A percentile compares a stretch with the other conserved stretches of the same genome.
Evolutionary conservation across 257 asterid genomes (phyloP).

Genomic region (Ehretia macrophylla): DNA sequence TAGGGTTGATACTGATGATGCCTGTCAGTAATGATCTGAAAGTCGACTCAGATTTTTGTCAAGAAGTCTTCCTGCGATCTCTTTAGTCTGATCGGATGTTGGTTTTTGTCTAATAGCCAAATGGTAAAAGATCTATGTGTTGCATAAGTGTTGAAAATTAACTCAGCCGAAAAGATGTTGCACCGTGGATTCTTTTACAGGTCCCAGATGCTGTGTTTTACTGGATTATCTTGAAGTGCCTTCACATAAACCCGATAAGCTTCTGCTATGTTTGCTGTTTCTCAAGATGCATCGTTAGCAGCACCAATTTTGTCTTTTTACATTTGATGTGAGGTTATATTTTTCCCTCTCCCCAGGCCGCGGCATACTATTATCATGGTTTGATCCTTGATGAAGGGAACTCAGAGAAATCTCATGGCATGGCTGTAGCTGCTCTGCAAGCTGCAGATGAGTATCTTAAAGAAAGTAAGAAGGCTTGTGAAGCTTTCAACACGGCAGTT

Average conservation of each 20-base stretch:
- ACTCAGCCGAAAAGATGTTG: too few relatives aligned
- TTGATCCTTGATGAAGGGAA: conserved; percentile 97
- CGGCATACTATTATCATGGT: conserved; percentile 97
- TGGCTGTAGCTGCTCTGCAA: conserved; percentile 95
- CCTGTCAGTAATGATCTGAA: too few relatives aligned
- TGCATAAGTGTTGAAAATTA: too few relatives aligned
- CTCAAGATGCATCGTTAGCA: neutral
- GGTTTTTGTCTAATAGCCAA: too few relatives aligned
- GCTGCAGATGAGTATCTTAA: conserved; percentile 97
- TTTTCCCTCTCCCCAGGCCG: conserved; percentile 47
- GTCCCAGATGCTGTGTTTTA: too few relatives aligned
- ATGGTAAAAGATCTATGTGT: too few relatives aligned
- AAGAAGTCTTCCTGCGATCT: too few relatives aligned
- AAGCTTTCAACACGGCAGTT: conserved; percentile 64
- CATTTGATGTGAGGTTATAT: neutral
- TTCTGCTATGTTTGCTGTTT: neutral
- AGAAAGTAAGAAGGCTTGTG: conserved; percentile 84
- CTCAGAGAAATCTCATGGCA: conserved; percentile 93
- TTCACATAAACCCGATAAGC: neutral
- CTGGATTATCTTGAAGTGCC: too few relatives aligned
- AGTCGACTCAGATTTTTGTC: too few relatives aligned
- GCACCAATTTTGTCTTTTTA: neutral
- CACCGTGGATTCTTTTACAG: too few relatives aligned
- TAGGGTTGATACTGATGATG: too few relatives aligned
- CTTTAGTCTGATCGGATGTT: too few relatives aligned